These are phyloP conservation scores for Areca catechu DNA, from an alignment of 176 grass and related monocot genomes.

Conservation along the genomic window DNA sequence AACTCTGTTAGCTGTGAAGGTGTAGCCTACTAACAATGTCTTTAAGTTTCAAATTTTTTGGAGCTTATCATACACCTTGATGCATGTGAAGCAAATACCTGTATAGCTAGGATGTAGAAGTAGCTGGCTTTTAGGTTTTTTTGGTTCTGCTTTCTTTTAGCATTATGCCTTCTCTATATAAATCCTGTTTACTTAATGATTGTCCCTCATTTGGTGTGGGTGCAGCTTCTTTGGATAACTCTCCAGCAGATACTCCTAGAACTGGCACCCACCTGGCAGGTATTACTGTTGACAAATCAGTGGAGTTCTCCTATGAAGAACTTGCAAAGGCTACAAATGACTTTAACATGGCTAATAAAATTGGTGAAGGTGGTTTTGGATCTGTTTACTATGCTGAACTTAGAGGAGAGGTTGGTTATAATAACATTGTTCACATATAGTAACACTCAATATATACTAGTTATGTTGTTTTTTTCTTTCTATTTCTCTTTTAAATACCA, in stretches of 20 bases:
- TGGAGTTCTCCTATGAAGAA: constrained; percentile 88
- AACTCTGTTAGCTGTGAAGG: too few species aligned
- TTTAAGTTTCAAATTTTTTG: too few species aligned
- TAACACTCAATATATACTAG: too few species aligned
- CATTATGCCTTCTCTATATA: too few species aligned
- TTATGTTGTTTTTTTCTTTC: too few species aligned
- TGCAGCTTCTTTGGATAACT: constrained; percentile 8
- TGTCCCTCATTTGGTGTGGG: constrained; percentile 1
- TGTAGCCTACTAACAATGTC: too few species aligned
- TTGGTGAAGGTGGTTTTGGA: constrained; percentile 82
- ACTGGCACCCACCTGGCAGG: constrained; percentile 29
- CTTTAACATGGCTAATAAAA: constrained; percentile 90
- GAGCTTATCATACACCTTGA: too few species aligned
- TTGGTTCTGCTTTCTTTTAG: too few species aligned
- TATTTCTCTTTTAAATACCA: constrained; percentile 14
- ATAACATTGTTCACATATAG: background rate
- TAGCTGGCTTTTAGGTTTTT: too few species aligned
- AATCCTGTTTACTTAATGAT: background rate
- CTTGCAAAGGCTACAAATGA: constrained; percentile 75
- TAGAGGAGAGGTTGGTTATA: constrained; percentile 71
- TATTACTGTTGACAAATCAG: constrained; percentile 79
- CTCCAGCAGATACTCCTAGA: constrained; percentile 14
- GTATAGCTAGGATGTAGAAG: too few species aligned
- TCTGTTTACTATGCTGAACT: constrained; percentile 71
- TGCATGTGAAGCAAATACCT: too few species aligned